Percentiles rank a stretch among this genome's conserved stretches.
phyloP scores from a whole-genome alignment of 176 grass and related monocot genomes.

The Eleusine coracana region DNA sequence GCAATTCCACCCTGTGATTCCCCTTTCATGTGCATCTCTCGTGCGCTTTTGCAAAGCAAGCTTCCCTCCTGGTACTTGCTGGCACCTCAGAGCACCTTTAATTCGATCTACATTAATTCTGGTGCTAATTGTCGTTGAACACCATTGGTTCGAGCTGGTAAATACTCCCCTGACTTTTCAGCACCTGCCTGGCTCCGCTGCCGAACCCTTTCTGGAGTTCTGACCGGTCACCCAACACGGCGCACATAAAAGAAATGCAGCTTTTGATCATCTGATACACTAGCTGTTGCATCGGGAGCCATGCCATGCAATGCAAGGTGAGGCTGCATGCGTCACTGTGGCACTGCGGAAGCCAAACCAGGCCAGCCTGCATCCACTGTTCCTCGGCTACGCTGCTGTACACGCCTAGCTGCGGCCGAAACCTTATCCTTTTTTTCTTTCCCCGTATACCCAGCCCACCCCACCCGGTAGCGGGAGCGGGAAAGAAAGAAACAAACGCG shows the following conservation, averaged over 20 bases:
- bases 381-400: background rate
- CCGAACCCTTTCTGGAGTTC: background rate
- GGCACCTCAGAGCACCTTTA: background rate
- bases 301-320: background rate
- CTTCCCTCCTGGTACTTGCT: background rate
- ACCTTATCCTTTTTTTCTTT: constrained; percentile 42
- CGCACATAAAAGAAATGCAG: constrained; percentile 13
- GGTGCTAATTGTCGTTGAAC: constrained; percentile 31
- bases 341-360: background rate
- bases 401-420: constrained; percentile 32
- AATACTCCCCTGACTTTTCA: background rate
- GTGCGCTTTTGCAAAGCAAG: background rate
- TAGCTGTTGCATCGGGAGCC: background rate
- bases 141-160: background rate
- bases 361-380: constrained; percentile 17
- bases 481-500: constrained; percentile 39
- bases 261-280: constrained; percentile 33
- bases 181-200: background rate
- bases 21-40: background rate
- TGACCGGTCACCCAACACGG: constrained; percentile 1
- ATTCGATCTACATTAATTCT: background rate
- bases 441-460: constrained; percentile 39
- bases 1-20: background rate
- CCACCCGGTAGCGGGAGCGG: too few relatives aligned
- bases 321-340: background rate